Evolutionary conservation across 768 basidiomycete species (phyloP).

Genomic region (Phallus indusiatus): DNA sequence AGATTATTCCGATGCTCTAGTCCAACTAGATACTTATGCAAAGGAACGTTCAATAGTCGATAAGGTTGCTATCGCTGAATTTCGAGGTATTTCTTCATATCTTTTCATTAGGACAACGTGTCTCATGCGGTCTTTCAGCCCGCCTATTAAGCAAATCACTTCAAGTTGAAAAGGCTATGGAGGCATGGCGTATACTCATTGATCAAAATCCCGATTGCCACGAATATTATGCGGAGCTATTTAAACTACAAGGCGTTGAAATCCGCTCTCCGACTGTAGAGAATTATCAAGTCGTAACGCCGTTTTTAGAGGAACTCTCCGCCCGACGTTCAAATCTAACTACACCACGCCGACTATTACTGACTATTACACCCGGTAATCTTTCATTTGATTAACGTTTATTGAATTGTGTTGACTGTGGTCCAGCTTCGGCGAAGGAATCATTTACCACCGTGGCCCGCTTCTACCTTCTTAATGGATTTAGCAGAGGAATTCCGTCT

Average conservation of each 20-base stretch:
- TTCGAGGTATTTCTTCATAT: constrained; percentile 42
- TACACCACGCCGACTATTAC: constrained; percentile 64
- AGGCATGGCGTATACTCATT: constrained; percentile 72
- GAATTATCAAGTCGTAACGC: constrained; percentile 42
- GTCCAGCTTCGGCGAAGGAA: constrained; percentile 35
- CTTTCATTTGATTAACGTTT: neutral
- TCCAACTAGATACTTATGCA: constrained; percentile 52
- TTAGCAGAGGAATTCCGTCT: constrained; percentile 85
- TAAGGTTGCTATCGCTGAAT: constrained; percentile 57
- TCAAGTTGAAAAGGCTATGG: constrained; percentile 58
- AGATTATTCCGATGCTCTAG: constrained; percentile 48
- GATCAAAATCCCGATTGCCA: constrained; percentile 79
- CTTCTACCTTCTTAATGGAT: constrained; percentile 57
- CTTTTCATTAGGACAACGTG: neutral
- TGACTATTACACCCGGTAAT: constrained; percentile 52
- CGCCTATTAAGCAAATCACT: constrained; percentile 64
- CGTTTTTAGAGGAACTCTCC: constrained; percentile 50
- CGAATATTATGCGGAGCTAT: constrained; percentile 69
- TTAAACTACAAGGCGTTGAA: constrained; percentile 55
- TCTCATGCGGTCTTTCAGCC: constrained; percentile 35
- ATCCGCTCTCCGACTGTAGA: constrained; percentile 42
- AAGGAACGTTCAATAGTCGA: constrained; percentile 64
- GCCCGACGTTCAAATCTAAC: constrained; percentile 55
- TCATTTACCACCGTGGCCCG: constrained; percentile 56
- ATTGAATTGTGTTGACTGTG: neutral